Conservation (phyloP, 352 stramenopile genomes). For the Phytophthora cactorum region DNA sequence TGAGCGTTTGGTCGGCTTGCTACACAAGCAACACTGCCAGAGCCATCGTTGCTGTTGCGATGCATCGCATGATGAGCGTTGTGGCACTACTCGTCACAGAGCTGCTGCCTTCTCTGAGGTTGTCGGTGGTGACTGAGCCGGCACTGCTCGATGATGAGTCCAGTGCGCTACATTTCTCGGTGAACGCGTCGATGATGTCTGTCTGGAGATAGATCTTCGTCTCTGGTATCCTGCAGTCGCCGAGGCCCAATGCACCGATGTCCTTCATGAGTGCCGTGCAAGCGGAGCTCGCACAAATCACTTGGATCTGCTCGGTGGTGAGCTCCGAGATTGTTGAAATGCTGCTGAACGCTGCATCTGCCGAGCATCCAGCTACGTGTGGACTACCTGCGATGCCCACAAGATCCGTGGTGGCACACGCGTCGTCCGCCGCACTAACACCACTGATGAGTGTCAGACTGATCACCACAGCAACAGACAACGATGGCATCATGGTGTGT, state of each 20-base stretch:
- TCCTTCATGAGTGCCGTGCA: slow-evolving; percentile 17
- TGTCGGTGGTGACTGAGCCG: neutral
- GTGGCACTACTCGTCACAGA: slow-evolving; percentile 11
- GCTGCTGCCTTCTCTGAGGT: slow-evolving; percentile 1
- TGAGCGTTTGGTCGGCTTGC: neutral
- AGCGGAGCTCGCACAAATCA: slow-evolving; percentile 11
- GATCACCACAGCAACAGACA: neutral
- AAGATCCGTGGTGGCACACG: slow-evolving; percentile 1
- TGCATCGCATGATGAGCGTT: neutral
- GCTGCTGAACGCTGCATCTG: slow-evolving; percentile 9
- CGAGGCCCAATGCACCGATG: slow-evolving; percentile 5
- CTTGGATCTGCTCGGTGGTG: slow-evolving; percentile 10
- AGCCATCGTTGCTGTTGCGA: slow-evolving; percentile 1
- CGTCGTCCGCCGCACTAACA: neutral
- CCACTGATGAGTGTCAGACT: neutral
- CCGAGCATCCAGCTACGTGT: slow-evolving; percentile 9
- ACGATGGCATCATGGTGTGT: neutral
- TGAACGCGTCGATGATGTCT: slow-evolving; percentile 13
- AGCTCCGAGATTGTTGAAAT: slow-evolving; percentile 10
- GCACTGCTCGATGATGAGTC: slow-evolving; percentile 3
- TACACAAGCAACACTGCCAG: slow-evolving; percentile 9
- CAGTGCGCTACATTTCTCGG: slow-evolving; percentile 11
- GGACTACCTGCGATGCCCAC: slow-evolving; percentile 4
- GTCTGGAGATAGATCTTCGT: slow-evolving; percentile 16
- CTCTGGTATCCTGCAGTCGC: slow-evolving; percentile 17